Evolutionary conservation across 306 rosid genomes (phyloP), one percentile per base, ranked within the genome.

Genomic region (Malus orientalis): DNA sequence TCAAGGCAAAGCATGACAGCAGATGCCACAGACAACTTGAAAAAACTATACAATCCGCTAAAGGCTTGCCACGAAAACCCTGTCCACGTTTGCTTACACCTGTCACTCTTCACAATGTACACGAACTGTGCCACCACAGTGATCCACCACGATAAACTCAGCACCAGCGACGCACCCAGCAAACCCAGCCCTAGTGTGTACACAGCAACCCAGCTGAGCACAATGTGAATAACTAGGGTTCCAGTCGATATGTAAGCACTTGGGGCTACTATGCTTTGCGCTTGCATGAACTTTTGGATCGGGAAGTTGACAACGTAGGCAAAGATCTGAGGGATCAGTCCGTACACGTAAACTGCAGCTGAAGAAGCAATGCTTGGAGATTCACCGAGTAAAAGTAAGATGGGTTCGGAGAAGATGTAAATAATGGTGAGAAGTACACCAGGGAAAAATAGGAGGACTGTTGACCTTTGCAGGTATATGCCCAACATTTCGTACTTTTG

Each of bases 81-180:
- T 6, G 20, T 78, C 97, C 97, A 93, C 2, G 94, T 89, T 4
- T 44, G 9, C 79, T 60, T 89, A 27, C 89, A 90, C 77, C 71
- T 85, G 2, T 82, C 87, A 15, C 96, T 89, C 81, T 79, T 90
- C 45, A 93, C 62, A 9, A 90, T 87, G 8, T 87, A 93, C 23
- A 88, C 84, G 64, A 86, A 87, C 69, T 90, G 97, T 0, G 84
- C 96, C 69, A 73, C 73, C 74, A 90, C 97, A 0, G 84, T 78
- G 4, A 93, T 81, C 94, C 96, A 93, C 98, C 98, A 93, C 5
- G 98, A 93, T 9, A 91, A 23, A 62, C 98, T 93, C 80, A 93
- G 61, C n/a, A 80, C 81, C 84, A 88, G 22, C 0, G 98, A 86
- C 0, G 93, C 98, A 0, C 98, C 98, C 16, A 93, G 2, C 23